Percentiles rank a stretch among this genome's conserved stretches.
Conservation (phyloP, 495 filamentous ascomycete species). For the Amniculicola lignicola region DNA sequence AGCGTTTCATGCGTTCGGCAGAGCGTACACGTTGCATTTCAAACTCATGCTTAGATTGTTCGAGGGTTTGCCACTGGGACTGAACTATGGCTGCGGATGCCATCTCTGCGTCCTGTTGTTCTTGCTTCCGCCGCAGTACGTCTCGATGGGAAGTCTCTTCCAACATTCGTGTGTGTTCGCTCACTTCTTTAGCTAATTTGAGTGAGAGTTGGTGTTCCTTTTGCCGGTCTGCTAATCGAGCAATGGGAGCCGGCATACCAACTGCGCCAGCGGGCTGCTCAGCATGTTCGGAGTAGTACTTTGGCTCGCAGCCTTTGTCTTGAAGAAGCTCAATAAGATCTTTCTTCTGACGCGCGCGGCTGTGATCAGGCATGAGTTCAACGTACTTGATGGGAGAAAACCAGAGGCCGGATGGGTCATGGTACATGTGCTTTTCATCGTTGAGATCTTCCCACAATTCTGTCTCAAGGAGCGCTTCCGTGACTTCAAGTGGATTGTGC, state of each 20-base stretch:
- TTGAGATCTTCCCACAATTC: slow-evolving; percentile 27
- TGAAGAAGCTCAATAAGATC: slow-evolving; percentile 23
- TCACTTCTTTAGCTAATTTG: slow-evolving; percentile 12
- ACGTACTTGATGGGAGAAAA: slow-evolving; percentile 27
- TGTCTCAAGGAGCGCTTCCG: slow-evolving; percentile 28
- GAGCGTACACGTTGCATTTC: slow-evolving; percentile 16
- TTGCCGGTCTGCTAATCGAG: slow-evolving; percentile 16
- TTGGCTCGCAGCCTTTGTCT: slow-evolving; percentile 25
- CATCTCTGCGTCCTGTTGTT: slow-evolving; percentile 18
- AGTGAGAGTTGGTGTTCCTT: slow-evolving; percentile 24
- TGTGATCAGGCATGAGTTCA: slow-evolving; percentile 15
- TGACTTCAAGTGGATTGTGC: slow-evolving; percentile 21
- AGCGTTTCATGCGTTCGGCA: slow-evolving; percentile 18
- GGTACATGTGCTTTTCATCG: slow-evolving; percentile 30
- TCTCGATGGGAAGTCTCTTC: slow-evolving; percentile 14
- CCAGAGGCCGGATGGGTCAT: slow-evolving; percentile 15
- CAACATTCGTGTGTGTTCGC: slow-evolving; percentile 15
- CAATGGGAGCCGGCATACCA: slow-evolving; percentile 18
- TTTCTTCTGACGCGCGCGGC: neutral
- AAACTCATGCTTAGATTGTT: slow-evolving; percentile 21
- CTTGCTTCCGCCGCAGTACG: slow-evolving; percentile 12
- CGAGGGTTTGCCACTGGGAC: slow-evolving; percentile 6
- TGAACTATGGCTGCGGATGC: slow-evolving; percentile 2
- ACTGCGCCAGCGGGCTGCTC: slow-evolving; percentile 23
- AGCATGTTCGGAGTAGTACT: slow-evolving; percentile 26